Base-by-base conservation (phyloP, 23 red algal species). In the Agarophyton chilense region DNA sequence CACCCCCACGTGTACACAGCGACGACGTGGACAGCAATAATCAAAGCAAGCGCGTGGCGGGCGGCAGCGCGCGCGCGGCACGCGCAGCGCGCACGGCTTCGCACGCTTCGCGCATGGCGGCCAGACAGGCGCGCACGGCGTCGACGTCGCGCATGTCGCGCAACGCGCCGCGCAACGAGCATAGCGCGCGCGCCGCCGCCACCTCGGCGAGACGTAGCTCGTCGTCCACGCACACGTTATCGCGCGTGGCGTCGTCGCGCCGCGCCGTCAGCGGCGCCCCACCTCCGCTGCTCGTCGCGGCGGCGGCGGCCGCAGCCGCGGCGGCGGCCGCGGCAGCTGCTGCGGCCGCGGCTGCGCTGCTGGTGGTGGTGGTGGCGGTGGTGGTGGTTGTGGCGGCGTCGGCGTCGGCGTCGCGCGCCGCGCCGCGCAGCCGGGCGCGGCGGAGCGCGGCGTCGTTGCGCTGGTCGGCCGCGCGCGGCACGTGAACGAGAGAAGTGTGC, bases 171-270 rank as follows among this genome's bases (percentile, higher is more conserved):
- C 70, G 51, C 53, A 89, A 11, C 22, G 54, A 43, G 31, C 85
- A n/a, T 53, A 89, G 53, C 70, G 45, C 71, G 16, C 58, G 29
- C 53, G 47, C 85, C 44, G 85, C 85, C 70, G 47, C 85, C n/a
- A 42, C n/a, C 71, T 89, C 85, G 22, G 49, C 71, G n/a, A 67
- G 49, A 34, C 36, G 49, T 53, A 89, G 43, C 50, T 77, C 71
- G 25, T 72, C 32, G 33, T 89, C 39, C 53, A 80, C 36, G 35
- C 35, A 60, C 54, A 61, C 21, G 32, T 6, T 9, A 0, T 72
- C n/a, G n/a, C n/a, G n/a, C n/a, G n/a, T n/a, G n/a, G n/a, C n/a
- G n/a, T n/a, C n/a, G n/a, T n/a, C n/a, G 2, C 52, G 45, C 52
- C 45, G 36, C 46, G 74, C 3, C 74, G 74, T 5, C 33, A 18